Conservation (phyloP, 495 filamentous ascomycete species). For the Choiromyces venosus region DNA sequence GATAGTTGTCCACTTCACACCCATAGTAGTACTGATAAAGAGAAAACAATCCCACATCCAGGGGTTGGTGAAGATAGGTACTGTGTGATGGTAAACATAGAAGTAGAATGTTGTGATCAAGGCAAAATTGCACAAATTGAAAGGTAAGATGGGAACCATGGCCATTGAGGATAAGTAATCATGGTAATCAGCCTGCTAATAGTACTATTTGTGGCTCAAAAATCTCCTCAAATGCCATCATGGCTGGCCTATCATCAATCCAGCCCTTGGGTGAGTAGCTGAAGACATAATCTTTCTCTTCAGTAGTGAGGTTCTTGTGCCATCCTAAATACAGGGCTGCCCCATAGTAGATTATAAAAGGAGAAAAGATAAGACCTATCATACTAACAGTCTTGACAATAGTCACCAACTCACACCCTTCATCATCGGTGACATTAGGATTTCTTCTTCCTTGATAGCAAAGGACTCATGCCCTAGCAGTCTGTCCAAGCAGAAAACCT, state of each 20-base stretch:
- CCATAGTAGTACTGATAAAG: conserved; percentile 11
- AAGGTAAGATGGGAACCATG: conserved; percentile 11
- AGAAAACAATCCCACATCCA: conserved; percentile 16
- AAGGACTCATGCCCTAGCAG: conserved; percentile 4
- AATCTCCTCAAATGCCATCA: conserved; percentile 14
- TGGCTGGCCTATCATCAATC: conserved; percentile 2
- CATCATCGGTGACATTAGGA: conserved; percentile 10
- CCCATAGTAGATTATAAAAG: conserved; percentile 12
- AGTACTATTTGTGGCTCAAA: background rate
- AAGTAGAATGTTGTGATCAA: too few relatives aligned
- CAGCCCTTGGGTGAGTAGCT: conserved; percentile 2
- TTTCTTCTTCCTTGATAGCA: background rate
- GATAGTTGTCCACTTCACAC: conserved; percentile 3
- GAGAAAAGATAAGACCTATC: conserved; percentile 8
- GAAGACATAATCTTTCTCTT: conserved; percentile 6
- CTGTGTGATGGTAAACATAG: conserved; percentile 6
- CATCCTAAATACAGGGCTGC: conserved; percentile 4
- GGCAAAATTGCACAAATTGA: too few relatives aligned
- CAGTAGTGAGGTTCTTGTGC: background rate
- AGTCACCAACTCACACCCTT: conserved; percentile 12
- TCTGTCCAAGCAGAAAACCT: conserved; percentile 4
- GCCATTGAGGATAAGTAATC: conserved; percentile 16
- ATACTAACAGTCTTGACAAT: conserved; percentile 9
- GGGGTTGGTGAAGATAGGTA: conserved; percentile 6
- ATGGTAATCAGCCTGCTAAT: background rate